Evolutionary conservation across 352 stramenopile species (phyloP).

Genomic region (Phytopythium mirpurense): DNA sequence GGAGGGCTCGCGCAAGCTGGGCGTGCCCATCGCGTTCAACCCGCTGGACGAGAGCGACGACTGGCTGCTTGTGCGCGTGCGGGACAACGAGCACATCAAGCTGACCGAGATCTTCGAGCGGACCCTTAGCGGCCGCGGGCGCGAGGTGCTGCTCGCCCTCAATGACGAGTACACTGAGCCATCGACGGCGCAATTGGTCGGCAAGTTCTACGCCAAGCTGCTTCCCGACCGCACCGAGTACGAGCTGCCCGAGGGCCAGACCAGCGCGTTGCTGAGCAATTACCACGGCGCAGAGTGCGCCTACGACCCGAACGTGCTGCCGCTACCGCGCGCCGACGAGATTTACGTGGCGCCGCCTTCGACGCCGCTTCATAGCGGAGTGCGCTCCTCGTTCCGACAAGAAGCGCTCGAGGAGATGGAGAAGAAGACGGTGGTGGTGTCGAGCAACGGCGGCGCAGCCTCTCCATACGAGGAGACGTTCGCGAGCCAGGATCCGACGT

Average conservation of each 20-base stretch:
- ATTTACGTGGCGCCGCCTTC: slow-evolving; percentile 8
- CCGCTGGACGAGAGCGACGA: slow-evolving; percentile 53
- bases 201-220: slow-evolving; percentile 53
- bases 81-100: slow-evolving; percentile 39
- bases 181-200: slow-evolving; percentile 46
- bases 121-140: slow-evolving; percentile 35
- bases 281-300: slow-evolving; percentile 61
- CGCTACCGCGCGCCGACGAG: slow-evolving; percentile 7
- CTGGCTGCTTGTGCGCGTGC: slow-evolving; percentile 73
- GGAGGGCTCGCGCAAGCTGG: slow-evolving; percentile 48
- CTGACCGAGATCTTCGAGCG: slow-evolving; percentile 27
- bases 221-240: slow-evolving; percentile 47
- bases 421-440: slow-evolving; percentile 6
- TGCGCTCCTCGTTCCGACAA: slow-evolving; percentile 1
- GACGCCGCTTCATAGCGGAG: background rate
- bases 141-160: slow-evolving; percentile 65
- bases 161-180: slow-evolving; percentile 72
- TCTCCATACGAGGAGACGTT: slow-evolving; percentile 33
- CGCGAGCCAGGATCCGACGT: slow-evolving; percentile 48
- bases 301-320: slow-evolving; percentile 52
- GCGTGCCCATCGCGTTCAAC: slow-evolving; percentile 28
- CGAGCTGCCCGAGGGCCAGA: slow-evolving; percentile 51
- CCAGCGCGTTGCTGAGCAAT: slow-evolving; percentile 51
- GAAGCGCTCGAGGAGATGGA: background rate
- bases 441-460: slow-evolving; percentile 8